A percentile compares a stretch with the other conserved stretches of the same genome.
Evolutionary conservation across 83 land plant genomes (phyloP).

Genomic region (Picea abies): DNA sequence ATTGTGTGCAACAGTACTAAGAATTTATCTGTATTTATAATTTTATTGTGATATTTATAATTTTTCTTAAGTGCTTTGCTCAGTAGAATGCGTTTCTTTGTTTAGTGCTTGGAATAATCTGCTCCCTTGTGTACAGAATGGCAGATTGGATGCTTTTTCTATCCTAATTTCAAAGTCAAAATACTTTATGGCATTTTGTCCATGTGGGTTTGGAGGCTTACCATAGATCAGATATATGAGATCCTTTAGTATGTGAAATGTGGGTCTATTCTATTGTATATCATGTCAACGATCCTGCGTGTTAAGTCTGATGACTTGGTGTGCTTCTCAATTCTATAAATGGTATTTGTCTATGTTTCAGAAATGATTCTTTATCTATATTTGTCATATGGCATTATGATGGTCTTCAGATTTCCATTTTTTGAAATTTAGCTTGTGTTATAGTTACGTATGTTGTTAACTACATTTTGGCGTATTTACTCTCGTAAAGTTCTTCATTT

Average conservation of each 20-base stretch:
- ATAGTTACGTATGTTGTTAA: neutral
- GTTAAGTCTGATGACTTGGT: neutral
- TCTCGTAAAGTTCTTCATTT: neutral
- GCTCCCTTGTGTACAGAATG: too few relatives aligned
- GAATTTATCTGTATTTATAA: neutral
- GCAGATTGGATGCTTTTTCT: too few relatives aligned
- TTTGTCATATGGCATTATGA: too few relatives aligned
- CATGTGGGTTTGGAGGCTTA: slow-evolving; percentile 3
- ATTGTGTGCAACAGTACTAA: neutral
- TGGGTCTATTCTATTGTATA: neutral
- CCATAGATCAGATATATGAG: neutral
- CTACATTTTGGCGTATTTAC: neutral
- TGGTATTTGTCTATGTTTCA: neutral
- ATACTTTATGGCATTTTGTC: neutral
- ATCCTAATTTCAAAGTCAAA: too few relatives aligned
- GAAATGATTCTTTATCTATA: neutral
- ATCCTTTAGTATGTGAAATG: neutral
- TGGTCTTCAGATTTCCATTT: neutral
- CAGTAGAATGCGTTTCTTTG: neutral
- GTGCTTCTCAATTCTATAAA: neutral
- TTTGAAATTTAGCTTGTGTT: neutral
- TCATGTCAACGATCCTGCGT: neutral
- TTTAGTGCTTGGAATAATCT: neutral
- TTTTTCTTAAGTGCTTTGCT: neutral
- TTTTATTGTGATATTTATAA: neutral